Percentiles rank a stretch among this genome's conserved stretches.
Evolutionary conservation across 176 grass and related monocot genomes (phyloP).

Genomic region (Typha latifolia): DNA sequence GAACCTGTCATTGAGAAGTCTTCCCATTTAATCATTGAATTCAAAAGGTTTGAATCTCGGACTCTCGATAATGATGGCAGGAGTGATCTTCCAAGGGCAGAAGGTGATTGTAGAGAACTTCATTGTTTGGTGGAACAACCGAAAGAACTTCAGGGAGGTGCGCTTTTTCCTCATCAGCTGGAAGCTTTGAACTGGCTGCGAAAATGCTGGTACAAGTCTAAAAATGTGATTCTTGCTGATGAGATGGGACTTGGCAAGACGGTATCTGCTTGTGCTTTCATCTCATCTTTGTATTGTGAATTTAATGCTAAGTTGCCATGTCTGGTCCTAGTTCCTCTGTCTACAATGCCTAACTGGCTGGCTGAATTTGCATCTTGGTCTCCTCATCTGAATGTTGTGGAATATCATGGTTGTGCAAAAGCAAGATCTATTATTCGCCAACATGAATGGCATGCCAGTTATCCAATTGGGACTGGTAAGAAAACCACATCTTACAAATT

Average conservation of each 20-base stretch:
- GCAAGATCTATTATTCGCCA: conserved; percentile 87
- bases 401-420: conserved; percentile 90
- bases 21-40: conserved; percentile 63
- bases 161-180: conserved; percentile 90
- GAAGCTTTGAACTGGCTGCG: conserved; percentile 99
- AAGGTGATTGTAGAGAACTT: conserved; percentile 50
- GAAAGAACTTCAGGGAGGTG: conserved; percentile 79
- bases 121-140: conserved; percentile 69
- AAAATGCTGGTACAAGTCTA: conserved; percentile 87
- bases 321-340: conserved; percentile 91
- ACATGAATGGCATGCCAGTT: conserved; percentile 83
- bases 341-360: conserved; percentile 97
- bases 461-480: conserved; percentile 45
- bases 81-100: conserved; percentile 27
- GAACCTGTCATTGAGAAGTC: conserved; percentile 67
- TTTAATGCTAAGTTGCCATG: conserved; percentile 76
- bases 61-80: conserved; percentile 53
- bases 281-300: conserved; percentile 81
- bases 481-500: conserved; percentile 69
- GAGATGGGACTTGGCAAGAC: conserved; percentile 99
- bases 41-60: conserved; percentile 59
- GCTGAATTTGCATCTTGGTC: conserved; percentile 94
- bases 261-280: conserved; percentile 88
- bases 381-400: conserved; percentile 94
- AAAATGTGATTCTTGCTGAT: conserved; percentile 99